phyloP scores from a whole-genome alignment of 2,329 filamentous ascomycete genomes.

The Colletotrichum plurivorum region DNA sequence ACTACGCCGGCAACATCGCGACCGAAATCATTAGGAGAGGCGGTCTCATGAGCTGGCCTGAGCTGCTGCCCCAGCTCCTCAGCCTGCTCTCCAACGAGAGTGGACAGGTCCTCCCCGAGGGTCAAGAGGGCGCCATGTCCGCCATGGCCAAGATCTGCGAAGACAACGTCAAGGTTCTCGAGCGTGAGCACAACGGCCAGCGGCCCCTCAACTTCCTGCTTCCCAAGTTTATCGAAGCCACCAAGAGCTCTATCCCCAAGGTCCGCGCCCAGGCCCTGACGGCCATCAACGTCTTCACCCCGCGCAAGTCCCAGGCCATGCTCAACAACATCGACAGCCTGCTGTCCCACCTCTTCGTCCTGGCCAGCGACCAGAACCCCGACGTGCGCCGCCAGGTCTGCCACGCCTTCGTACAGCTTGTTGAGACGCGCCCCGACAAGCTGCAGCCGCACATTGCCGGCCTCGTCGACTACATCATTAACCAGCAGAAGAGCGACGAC shows the following conservation, averaged over 20 bases:
- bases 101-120: conserved; percentile 76
- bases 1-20: conserved; percentile 91
- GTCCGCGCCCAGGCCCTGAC: conserved; percentile 85
- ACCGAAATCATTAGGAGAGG: conserved; percentile 90
- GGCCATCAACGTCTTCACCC: conserved; percentile 92
- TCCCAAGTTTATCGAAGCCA: conserved; percentile 91
- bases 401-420: conserved; percentile 90
- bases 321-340: conserved; percentile 85
- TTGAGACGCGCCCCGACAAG: conserved; percentile 91
- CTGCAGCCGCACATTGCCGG: conserved; percentile 89
- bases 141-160: conserved; percentile 97
- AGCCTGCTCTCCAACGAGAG: conserved; percentile 81
- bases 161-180: conserved; percentile 89
- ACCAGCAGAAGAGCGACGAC: conserved; percentile 89
- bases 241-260: conserved; percentile 80
- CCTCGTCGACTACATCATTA: conserved; percentile 92
- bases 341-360: conserved; percentile 84
- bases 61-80: conserved; percentile 87
- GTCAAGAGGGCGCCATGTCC: conserved; percentile 94
- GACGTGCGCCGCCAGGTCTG: conserved; percentile 95
- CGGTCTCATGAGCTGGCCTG: conserved; percentile 91
- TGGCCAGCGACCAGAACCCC: conserved; percentile 81
- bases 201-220: conserved; percentile 90
- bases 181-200: conserved; percentile 90
- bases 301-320: conserved; percentile 86